phyloP scores from a whole-genome alignment of 2,329 filamentous ascomycete genomes.

The Colletotrichum sp. region DNA sequence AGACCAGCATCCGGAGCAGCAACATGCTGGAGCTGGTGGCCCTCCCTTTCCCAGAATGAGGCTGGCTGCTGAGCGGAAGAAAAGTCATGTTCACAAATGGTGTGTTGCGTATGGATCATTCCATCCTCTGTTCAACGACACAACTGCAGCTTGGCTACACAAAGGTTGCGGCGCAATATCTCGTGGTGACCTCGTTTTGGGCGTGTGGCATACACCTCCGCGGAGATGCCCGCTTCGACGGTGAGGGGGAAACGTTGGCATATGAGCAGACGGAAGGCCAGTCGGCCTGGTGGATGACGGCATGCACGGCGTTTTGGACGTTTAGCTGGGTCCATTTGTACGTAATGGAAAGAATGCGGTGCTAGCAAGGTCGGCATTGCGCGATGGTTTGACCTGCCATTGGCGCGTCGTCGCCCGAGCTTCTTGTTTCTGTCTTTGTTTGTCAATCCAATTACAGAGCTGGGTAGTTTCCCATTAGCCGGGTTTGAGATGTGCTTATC shows the following conservation, averaged over 20 bases:
- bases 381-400: not conserved
- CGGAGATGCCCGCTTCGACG: slow-evolving; percentile 4
- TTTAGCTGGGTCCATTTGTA: slow-evolving; percentile 17
- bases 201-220: not conserved
- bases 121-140: not conserved
- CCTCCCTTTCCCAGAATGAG: not conserved
- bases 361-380: slow-evolving; percentile 13
- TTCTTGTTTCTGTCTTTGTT: slow-evolving; percentile 5
- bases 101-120: not conserved
- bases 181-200: not conserved
- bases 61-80: not conserved
- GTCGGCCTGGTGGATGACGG: slow-evolving; percentile 12
- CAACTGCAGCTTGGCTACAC: not conserved
- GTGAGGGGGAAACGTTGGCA: slow-evolving; percentile 4
- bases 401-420: not conserved
- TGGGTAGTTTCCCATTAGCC: not conserved
- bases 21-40: not conserved
- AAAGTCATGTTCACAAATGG: not conserved
- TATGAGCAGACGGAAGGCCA: slow-evolving; percentile 11
- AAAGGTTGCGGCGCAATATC: not conserved
- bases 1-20: slow-evolving; percentile 5
- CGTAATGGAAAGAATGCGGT: slow-evolving; percentile 22
- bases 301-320: slow-evolving; percentile 6
- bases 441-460: slow-evolving; percentile 6
- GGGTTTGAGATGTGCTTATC: not conserved